Conservation (phyloP, 208 protist genomes). For the Naegleria gruberi region DNA sequence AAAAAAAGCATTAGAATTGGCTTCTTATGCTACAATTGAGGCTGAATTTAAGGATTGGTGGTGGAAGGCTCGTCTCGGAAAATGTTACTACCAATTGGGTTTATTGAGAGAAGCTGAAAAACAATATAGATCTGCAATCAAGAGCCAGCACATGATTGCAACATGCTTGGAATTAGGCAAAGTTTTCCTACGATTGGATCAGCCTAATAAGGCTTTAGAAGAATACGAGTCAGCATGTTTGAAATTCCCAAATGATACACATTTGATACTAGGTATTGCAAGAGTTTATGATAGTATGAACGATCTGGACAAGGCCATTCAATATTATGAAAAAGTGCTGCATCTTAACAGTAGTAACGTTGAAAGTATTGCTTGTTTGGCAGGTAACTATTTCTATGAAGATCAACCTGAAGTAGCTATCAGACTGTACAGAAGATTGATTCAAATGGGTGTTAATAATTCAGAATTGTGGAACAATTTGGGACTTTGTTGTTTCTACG, state of each 20-base stretch:
- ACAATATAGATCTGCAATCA: conserved; percentile 65
- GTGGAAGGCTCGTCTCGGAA: conserved; percentile 84
- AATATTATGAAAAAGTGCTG: conserved; percentile 69
- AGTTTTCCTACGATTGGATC: conserved; percentile 79
- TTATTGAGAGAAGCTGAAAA: conserved; percentile 84
- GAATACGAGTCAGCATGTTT: conserved; percentile 61
- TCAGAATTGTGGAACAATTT: conserved; percentile 89
- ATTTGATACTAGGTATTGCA: conserved; percentile 69
- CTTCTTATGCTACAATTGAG: conserved; percentile 38
- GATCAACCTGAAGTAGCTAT: conserved; percentile 84
- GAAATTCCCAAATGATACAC: conserved; percentile 68
- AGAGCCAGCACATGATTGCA: conserved; percentile 64
- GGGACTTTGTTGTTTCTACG: conserved; percentile 83
- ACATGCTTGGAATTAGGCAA: conserved; percentile 79
- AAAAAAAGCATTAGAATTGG: conserved; percentile 75
- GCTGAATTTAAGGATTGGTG: conserved; percentile 74
- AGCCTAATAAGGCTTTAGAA: conserved; percentile 81
- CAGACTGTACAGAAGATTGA: conserved; percentile 76
- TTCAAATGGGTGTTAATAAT: conserved; percentile 84
- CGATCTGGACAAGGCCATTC: conserved; percentile 61
- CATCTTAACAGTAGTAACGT: conserved; percentile 74
- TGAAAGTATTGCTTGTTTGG: conserved; percentile 84
- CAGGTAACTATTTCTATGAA: conserved; percentile 81
- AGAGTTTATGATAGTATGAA: conserved; percentile 77
- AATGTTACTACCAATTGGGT: conserved; percentile 83